Evolutionary conservation across 306 rosid species (phyloP), one percentile per base, ranked within the genome.

Genomic region (Mimosa bimucronata): DNA sequence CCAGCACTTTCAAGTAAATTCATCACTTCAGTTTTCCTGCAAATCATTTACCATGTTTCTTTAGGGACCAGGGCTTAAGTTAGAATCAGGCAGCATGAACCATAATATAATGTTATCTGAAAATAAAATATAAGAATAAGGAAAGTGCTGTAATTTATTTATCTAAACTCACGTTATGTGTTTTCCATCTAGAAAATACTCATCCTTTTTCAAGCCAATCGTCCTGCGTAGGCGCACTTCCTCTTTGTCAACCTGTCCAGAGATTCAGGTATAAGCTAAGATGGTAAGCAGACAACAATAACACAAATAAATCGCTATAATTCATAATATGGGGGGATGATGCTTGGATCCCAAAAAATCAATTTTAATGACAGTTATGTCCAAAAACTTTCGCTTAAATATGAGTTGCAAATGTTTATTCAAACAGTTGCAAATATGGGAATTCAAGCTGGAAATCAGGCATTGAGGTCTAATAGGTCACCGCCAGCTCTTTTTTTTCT

Each of bases 1-100:
- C 99, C 99, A 79, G 98, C 99, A 89, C 99, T 95, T 88, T 95
- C 99, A 83, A 95, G 82, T 83, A 95, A 91, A 89, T 92, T 95
- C 99, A 95, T 95, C 72, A 95, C 99, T 88, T 95, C 99, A 0
- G 98, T 89, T 89, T 95, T 95, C 79, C 99, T 95, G 86, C 81
- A 86, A 73, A 82, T 60, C 73, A 50, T 67, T 74, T 66, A 66
- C 44, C 29, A 57, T 61, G 50, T 53, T 53, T 53, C 10, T 53
- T 53, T 19, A 52, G 10, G 60, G 11, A 7, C 11, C 60, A 19
- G 26, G 25, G 5, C 60, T 1, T 53, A 53, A 53, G 60, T 19
- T 7, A 53, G 60, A 19, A 53, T 53, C 57, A 53, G 12, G n/a
- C 11, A 53, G 26, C 60, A n/a, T 52, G 19, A 52, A 19, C 25